Percentiles rank a stretch among this genome's conserved stretches.
These are phyloP conservation scores for Colletotrichum tanaceti DNA, from an alignment of 2,329 filamentous ascomycete species.

Conservation along the genomic window DNA sequence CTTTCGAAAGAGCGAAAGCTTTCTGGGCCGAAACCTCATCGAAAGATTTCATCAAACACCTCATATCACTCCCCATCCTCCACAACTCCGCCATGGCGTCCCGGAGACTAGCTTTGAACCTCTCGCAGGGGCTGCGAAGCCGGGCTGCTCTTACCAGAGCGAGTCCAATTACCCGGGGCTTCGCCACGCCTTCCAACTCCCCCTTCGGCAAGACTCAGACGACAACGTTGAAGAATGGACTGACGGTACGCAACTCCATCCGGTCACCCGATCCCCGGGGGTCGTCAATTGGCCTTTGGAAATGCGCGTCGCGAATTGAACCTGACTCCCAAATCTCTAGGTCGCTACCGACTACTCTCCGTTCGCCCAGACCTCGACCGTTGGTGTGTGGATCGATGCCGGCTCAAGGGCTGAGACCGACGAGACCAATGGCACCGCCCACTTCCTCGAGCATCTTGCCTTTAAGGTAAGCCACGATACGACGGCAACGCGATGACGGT, in stretches of 20 bases:
- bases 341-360: conserved; percentile 98
- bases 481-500: conserved; percentile 19
- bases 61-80: conserved; percentile 62
- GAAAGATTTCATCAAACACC: conserved; percentile 68
- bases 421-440: conserved; percentile 98
- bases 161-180: conserved; percentile 82
- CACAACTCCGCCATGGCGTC: conserved; percentile 83
- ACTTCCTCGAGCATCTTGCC: conserved; percentile 99
- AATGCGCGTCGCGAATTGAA: conserved; percentile 40
- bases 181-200: conserved; percentile 82
- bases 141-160: conserved; percentile 85
- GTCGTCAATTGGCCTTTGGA: conserved; percentile 53
- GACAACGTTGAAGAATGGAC: conserved; percentile 95
- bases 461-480: conserved; percentile 81
- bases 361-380: conserved; percentile 97
- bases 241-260: conserved; percentile 76
- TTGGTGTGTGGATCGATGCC: conserved; percentile 99
- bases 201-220: conserved; percentile 87
- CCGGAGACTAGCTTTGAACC: conserved; percentile 94
- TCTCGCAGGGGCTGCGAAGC: conserved; percentile 89
- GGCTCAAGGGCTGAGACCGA: conserved; percentile 97
- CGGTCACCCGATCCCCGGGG: conserved; percentile 15
- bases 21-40: conserved; percentile 52
- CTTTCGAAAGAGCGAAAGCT: conserved; percentile 59
- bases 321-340: conserved; percentile 60